phyloP scores from a whole-genome alignment of 2,329 filamentous ascomycete genomes.

The Endocalyx cinctus region DNA sequence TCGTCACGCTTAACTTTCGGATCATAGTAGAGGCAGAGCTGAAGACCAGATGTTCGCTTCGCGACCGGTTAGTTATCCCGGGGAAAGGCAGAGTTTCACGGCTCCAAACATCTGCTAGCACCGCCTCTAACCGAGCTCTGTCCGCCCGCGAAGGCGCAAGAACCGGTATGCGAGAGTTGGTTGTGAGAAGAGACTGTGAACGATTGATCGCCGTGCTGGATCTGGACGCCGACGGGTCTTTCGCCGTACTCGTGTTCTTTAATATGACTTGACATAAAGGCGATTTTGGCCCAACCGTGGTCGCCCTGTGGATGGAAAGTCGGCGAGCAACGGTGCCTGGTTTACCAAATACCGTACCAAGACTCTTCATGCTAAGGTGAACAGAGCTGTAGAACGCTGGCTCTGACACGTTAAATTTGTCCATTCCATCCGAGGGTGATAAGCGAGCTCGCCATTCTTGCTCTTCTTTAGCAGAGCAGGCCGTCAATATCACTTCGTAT shows the following conservation, averaged over 20 bases:
- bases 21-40: slow-evolving; percentile 83
- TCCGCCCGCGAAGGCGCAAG: slow-evolving; percentile 72
- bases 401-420: slow-evolving; percentile 42
- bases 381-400: slow-evolving; percentile 57
- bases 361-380: slow-evolving; percentile 64
- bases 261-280: slow-evolving; percentile 74
- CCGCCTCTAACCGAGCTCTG: slow-evolving; percentile 68
- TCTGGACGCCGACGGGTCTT: slow-evolving; percentile 45
- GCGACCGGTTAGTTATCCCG: slow-evolving; percentile 64
- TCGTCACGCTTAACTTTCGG: slow-evolving; percentile 79
- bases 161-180: slow-evolving; percentile 60
- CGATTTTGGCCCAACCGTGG: slow-evolving; percentile 65
- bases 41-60: slow-evolving; percentile 68
- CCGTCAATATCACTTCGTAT: slow-evolving; percentile 82
- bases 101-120: slow-evolving; percentile 78
- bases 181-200: slow-evolving; percentile 74
- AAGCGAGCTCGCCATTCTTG: slow-evolving; percentile 73
- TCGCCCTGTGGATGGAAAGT: slow-evolving; percentile 74
- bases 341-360: slow-evolving; percentile 72
- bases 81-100: slow-evolving; percentile 76
- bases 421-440: slow-evolving; percentile 43
- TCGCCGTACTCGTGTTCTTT: slow-evolving; percentile 73
- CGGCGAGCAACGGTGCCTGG: slow-evolving; percentile 61
- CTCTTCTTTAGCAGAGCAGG: slow-evolving; percentile 77
- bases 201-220: slow-evolving; percentile 58